Conservation (phyloP, 768 basidiomycete species). For the Gloeophyllum trabeum region DNA sequence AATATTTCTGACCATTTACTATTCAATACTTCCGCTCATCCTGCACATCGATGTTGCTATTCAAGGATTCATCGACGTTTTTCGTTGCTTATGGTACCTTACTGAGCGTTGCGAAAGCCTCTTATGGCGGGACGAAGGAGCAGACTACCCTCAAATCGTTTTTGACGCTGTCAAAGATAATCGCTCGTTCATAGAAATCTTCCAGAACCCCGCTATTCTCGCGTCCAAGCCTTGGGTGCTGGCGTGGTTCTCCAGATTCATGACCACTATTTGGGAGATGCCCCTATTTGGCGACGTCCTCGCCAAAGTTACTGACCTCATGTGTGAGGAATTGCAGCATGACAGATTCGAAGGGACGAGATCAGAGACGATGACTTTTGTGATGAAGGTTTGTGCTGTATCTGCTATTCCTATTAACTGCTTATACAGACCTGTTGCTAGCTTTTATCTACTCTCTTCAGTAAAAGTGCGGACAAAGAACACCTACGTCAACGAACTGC, state of each 20-base stretch:
- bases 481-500: constrained; percentile 14
- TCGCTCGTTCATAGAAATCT: constrained; percentile 32
- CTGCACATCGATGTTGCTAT: background rate
- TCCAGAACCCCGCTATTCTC: constrained; percentile 23
- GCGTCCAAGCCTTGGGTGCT: constrained; percentile 37
- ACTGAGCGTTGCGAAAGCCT: constrained; percentile 40
- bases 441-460: constrained; percentile 2
- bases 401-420: too few relatives aligned
- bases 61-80: constrained; percentile 48
- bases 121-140: constrained; percentile 62
- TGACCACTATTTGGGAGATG: constrained; percentile 41
- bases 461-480: constrained; percentile 1
- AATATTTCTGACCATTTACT: constrained; percentile 4
- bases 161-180: constrained; percentile 85
- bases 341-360: constrained; percentile 51
- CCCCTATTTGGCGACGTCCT: constrained; percentile 22
- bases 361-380: constrained; percentile 47
- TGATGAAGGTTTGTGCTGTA: constrained; percentile 47
- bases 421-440: too few relatives aligned
- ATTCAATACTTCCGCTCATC: background rate
- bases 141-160: constrained; percentile 66
- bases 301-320: constrained; percentile 38
- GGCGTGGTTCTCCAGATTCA: constrained; percentile 54
- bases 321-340: constrained; percentile 78
- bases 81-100: constrained; percentile 48